A percentile compares a stretch with the other conserved stretches of the same genome.
Evolutionary conservation across 2,329 filamentous ascomycete species (phyloP).

Genomic region (Trichoderma simmonsii): DNA sequence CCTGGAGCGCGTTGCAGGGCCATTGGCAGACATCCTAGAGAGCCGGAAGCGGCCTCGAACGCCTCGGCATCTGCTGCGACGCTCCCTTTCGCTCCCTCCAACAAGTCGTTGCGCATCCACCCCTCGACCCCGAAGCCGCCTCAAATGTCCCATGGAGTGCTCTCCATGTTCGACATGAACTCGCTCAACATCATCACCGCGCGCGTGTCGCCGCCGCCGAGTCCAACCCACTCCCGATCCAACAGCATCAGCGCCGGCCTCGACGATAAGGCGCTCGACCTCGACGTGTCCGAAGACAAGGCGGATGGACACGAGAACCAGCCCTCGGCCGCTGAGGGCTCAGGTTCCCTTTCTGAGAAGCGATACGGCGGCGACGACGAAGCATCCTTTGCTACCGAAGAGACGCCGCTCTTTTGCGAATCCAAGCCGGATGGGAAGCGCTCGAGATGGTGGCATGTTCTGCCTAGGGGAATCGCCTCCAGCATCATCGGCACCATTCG

Average conservation of each 20-base stretch:
- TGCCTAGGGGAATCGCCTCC: slow-evolving; percentile 68
- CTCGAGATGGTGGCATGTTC: slow-evolving; percentile 48
- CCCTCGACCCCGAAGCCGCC: slow-evolving; percentile 2
- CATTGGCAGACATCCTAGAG: slow-evolving; percentile 7
- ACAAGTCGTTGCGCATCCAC: background rate
- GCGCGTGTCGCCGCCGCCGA: slow-evolving; percentile 65
- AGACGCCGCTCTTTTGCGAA: slow-evolving; percentile 57
- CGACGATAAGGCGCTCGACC: slow-evolving; percentile 36
- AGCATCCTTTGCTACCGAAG: slow-evolving; percentile 50
- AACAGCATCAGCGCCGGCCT: slow-evolving; percentile 57
- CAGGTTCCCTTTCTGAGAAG: slow-evolving; percentile 35
- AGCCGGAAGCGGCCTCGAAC: slow-evolving; percentile 13
- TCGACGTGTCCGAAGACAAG: slow-evolving; percentile 30
- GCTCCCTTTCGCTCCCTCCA: slow-evolving; percentile 5
- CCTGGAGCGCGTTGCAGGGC: slow-evolving; percentile 15
- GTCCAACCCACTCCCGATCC: slow-evolving; percentile 54
- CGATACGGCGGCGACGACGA: slow-evolving; percentile 40
- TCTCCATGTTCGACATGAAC: slow-evolving; percentile 71
- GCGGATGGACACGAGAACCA: slow-evolving; percentile 36
- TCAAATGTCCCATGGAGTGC: slow-evolving; percentile 49
- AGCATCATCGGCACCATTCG: slow-evolving; percentile 73
- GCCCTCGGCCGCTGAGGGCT: slow-evolving; percentile 35
- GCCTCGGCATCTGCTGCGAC: slow-evolving; percentile 6
- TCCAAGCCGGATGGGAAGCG: slow-evolving; percentile 37
- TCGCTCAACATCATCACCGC: slow-evolving; percentile 91